Conservation (phyloP, 371 early-diverging fungal genomes). For the Mucor racemosus region DNA sequence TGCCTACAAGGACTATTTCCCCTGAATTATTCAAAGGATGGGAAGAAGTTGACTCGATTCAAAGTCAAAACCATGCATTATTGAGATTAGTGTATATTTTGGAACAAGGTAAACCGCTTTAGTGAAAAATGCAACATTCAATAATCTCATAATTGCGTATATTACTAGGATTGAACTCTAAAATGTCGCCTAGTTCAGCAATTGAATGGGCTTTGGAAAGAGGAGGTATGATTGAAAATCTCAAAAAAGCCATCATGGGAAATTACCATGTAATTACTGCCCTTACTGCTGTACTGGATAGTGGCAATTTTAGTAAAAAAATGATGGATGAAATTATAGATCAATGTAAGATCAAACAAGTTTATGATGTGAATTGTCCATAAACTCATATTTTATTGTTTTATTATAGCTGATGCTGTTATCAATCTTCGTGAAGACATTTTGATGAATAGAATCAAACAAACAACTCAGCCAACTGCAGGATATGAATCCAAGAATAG, state of each 20-base stretch:
- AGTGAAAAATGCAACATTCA: no score
- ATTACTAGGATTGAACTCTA: constrained; percentile 33
- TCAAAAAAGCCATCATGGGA: constrained; percentile 65
- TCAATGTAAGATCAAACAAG: constrained; percentile 43
- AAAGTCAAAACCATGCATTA: constrained; percentile 54
- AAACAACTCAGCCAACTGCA: constrained; percentile 35
- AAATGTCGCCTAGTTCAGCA: constrained; percentile 52
- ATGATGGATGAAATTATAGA: constrained; percentile 64
- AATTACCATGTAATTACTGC: constrained; percentile 60
- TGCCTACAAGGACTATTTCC: constrained; percentile 14
- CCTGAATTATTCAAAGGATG: constrained; percentile 35
- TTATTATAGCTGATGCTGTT: constrained; percentile 55
- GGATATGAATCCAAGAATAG: constrained; percentile 35
- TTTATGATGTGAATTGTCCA: not conserved
- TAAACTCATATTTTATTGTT: not conserved
- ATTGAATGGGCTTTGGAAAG: constrained; percentile 67
- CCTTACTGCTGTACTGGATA: constrained; percentile 52
- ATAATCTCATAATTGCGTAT: not conserved
- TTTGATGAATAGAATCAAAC: constrained; percentile 61
- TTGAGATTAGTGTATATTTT: constrained; percentile 61
- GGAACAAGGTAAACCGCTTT: constrained; percentile 48
- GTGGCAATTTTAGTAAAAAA: constrained; percentile 55
- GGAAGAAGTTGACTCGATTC: constrained; percentile 47
- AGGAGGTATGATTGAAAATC: constrained; percentile 53
- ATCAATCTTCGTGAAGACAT: constrained; percentile 71